Evolutionary conservation across 495 filamentous ascomycete genomes (phyloP).

Genomic region (Xylaria intraflava): DNA sequence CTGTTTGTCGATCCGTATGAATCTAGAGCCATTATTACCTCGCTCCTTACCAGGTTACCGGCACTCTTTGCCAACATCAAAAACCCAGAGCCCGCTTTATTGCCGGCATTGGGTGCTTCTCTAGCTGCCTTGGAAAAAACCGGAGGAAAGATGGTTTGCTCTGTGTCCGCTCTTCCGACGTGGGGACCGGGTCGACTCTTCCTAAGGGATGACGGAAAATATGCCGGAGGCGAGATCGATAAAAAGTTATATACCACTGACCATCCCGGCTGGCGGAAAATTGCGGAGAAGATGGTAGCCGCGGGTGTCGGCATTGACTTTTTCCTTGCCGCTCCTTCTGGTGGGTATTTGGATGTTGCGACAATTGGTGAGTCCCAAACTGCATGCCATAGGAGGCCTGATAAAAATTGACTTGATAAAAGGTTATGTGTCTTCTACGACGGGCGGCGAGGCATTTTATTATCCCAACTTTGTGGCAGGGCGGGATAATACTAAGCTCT

Average conservation of each 20-base stretch:
- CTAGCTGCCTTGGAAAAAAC: conserved; percentile 73
- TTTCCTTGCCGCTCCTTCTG: conserved; percentile 84
- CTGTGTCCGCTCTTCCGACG: conserved; percentile 74
- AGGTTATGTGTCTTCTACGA: conserved; percentile 68
- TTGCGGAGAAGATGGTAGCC: conserved; percentile 81
- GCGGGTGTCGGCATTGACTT: conserved; percentile 85
- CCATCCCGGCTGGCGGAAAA: conserved; percentile 73
- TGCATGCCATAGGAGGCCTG: neutral
- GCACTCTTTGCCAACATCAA: conserved; percentile 78
- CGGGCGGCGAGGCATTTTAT: conserved; percentile 89
- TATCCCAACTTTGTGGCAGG: conserved; percentile 92
- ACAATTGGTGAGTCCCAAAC: conserved; percentile 65
- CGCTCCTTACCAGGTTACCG: conserved; percentile 73
- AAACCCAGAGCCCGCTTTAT: conserved; percentile 78
- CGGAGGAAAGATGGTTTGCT: conserved; percentile 89
- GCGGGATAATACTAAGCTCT: conserved; percentile 77
- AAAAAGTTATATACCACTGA: conserved; percentile 90
- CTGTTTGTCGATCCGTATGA: conserved; percentile 95
- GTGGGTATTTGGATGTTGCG: conserved; percentile 88
- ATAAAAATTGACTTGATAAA: conserved; percentile 16
- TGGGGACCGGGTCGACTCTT: conserved; percentile 82
- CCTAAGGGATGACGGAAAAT: conserved; percentile 79
- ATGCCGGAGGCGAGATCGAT: conserved; percentile 81
- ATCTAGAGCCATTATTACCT: conserved; percentile 77
- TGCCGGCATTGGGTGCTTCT: conserved; percentile 77